phyloP scores from a whole-genome alignment of 2,329 filamentous ascomycete species.

The Curvularia hawaiiensis region DNA sequence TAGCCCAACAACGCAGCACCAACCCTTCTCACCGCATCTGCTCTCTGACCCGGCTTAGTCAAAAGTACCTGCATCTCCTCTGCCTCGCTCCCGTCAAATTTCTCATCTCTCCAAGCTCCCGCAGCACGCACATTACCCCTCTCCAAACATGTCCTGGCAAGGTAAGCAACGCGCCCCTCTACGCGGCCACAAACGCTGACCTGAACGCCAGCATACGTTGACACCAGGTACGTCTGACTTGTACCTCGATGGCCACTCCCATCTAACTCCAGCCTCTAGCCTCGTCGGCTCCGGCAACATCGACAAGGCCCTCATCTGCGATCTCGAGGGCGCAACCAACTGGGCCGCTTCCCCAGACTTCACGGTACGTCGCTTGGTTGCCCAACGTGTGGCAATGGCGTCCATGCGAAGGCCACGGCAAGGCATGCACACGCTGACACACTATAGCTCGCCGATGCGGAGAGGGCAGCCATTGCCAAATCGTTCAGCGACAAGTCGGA shows the following conservation, averaged over 20 bases:
- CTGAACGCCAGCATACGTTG: conserved; percentile 46
- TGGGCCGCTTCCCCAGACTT: conserved; percentile 89
- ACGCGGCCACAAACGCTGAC: conserved; percentile 29
- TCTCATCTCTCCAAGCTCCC: conserved; percentile 26
- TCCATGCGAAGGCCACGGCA: neutral
- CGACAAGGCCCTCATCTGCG: conserved; percentile 58
- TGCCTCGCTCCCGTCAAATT: conserved; percentile 19
- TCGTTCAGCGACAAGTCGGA: conserved; percentile 61
- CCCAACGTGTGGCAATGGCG: conserved; percentile 3
- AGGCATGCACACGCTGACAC: conserved; percentile 18
- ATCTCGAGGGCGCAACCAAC: conserved; percentile 58
- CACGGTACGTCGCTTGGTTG: conserved; percentile 61
- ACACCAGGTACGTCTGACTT: conserved; percentile 42
- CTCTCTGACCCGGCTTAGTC: conserved; percentile 31
- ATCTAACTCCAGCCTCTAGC: conserved; percentile 36
- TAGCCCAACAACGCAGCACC: conserved; percentile 25
- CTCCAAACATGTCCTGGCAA: conserved; percentile 51
- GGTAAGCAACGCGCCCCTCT: conserved; percentile 36
- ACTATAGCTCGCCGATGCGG: conserved; percentile 56
- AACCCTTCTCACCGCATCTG: conserved; percentile 32
- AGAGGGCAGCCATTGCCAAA: conserved; percentile 61
- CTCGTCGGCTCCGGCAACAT: conserved; percentile 51
- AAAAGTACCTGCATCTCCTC: conserved; percentile 29
- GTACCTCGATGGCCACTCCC: neutral
- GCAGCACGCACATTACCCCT: conserved; percentile 33